Evolutionary conservation across 768 basidiomycete genomes (phyloP), one percentile per base, ranked within the genome.

Genomic region (Mycena rosella): DNA sequence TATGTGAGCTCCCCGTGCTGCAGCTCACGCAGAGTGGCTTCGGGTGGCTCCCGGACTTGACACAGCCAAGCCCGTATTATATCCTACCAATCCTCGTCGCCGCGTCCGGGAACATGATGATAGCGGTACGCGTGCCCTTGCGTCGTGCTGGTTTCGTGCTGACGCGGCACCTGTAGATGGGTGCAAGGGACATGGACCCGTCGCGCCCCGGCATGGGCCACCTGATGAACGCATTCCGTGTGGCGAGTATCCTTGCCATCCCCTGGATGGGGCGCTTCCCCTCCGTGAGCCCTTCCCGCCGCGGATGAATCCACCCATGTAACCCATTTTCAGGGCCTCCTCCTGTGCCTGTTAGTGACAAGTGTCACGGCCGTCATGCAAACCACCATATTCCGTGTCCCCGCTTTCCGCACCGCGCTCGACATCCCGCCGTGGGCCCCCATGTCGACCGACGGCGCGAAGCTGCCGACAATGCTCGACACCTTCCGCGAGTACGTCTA

Each of bases 21-120:
- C 95, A 95, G 80, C 77, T 98, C 73, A 85, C 86, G 70, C 81
- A 89, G 67, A 95, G 94, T 64, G 96, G 96, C 0, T 77, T 95
- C 32, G 82, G 78, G 49, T 89, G 90, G 80, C 77, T 96, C 42
- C 89, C 89, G 0, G 92, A 98, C 78, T 79, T 99, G 69, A 95
- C 95, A 0, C 76, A 84, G 3, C 75, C 88, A n/a, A 94, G 95
- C 75, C 95, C 96, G 15, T 89, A 86, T 57, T 91, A 87, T 71
- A 78, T 92, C 26, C 81, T 99, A 48, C 96, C 96, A 0, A 72
- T 87, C 30, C 80, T 85, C 20, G 82, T 79, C 67, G 87, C 86
- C 66, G 82, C 83, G 68, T 81, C 83, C 38, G 91, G 94, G 62
- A 91, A 95, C 68, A 36, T 85, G 10, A 92, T 95, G 70, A 86